phyloP scores from a whole-genome alignment of 257 asterid genomes.

The Nicotiana obtusifolia region DNA sequence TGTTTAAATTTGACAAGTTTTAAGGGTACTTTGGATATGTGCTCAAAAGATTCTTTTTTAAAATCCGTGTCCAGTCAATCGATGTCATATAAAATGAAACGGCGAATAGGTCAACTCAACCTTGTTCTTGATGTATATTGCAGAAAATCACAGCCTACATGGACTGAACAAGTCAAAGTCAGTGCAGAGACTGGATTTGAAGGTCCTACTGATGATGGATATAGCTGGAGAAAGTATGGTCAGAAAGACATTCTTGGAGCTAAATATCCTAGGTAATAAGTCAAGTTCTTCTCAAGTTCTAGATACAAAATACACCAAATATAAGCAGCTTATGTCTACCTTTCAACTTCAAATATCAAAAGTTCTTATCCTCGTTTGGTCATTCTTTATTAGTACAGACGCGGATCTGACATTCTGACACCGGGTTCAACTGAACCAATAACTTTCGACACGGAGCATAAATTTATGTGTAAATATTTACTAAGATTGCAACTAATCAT shows the following conservation, averaged over 20 bases:
- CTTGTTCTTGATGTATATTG: conserved; percentile 18
- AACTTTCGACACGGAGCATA: no score
- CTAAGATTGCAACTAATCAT: no score
- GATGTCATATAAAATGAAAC: neutral
- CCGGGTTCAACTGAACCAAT: no score
- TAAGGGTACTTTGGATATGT: neutral
- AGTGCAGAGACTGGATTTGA: conserved; percentile 56
- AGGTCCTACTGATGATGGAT: conserved; percentile 76
- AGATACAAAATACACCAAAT: no score
- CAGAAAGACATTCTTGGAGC: conserved; percentile 55
- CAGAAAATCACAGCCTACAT: conserved; percentile 68
- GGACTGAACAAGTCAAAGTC: conserved; percentile 67
- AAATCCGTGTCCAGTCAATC: neutral
- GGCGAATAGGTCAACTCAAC: neutral
- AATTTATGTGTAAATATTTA: no score
- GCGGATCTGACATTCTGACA: no score
- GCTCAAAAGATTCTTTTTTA: neutral
- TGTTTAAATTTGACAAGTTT: neutral
- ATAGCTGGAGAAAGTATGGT: conserved; percentile 83
- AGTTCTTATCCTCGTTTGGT: no score
- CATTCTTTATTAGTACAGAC: no score
- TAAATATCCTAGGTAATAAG: conserved; percentile 35
- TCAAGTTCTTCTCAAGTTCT: neutral
- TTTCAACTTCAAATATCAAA: no score
- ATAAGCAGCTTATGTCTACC: no score